Evolutionary conservation across 345 rosid genomes (phyloP).

Genomic region (Lumnitzera racemosa): DNA sequence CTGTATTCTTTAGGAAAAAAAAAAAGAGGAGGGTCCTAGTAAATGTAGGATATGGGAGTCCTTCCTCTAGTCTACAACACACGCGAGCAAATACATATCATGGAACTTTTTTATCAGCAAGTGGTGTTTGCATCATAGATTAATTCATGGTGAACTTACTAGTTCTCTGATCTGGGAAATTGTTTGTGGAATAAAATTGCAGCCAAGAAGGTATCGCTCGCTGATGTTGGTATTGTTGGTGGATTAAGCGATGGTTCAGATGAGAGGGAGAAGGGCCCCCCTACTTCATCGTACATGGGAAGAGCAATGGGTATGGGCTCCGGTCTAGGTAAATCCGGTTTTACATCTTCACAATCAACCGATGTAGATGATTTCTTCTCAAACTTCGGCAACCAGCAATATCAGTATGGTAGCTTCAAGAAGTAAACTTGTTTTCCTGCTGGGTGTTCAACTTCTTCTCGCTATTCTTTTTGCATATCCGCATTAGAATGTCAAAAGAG

Average conservation of each 20-base stretch:
- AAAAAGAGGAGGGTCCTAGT: too few relatives aligned
- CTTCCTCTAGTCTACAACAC: too few relatives aligned
- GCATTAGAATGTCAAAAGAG: not conserved
- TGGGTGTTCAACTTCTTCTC: not conserved
- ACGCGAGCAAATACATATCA: too few relatives aligned
- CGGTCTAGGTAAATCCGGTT: slow-evolving; percentile 62
- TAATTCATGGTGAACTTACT: too few relatives aligned
- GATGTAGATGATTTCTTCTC: slow-evolving; percentile 64
- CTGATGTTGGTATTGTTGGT: slow-evolving; percentile 77
- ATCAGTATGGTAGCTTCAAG: slow-evolving; percentile 54
- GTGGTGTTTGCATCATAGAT: too few relatives aligned
- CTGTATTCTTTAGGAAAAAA: too few relatives aligned
- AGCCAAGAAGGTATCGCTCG: slow-evolving; percentile 93
- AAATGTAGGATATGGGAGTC: too few relatives aligned
- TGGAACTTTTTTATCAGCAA: too few relatives aligned
- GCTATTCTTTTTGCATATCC: slow-evolving; percentile 9
- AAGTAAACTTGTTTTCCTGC: slow-evolving; percentile 26
- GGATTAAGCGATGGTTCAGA: slow-evolving; percentile 45
- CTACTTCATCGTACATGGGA: slow-evolving; percentile 65
- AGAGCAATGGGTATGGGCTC: slow-evolving; percentile 86
- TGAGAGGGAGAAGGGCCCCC: slow-evolving; percentile 59
- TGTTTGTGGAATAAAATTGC: slow-evolving; percentile 21
- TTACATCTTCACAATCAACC: slow-evolving; percentile 28
- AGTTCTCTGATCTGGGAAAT: too few relatives aligned
- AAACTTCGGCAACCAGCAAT: slow-evolving; percentile 48